Evolutionary conservation across 192 early-diverging fungal genomes (phyloP), one percentile per base, ranked within the genome.

Genomic region (Podila minutissima): DNA sequence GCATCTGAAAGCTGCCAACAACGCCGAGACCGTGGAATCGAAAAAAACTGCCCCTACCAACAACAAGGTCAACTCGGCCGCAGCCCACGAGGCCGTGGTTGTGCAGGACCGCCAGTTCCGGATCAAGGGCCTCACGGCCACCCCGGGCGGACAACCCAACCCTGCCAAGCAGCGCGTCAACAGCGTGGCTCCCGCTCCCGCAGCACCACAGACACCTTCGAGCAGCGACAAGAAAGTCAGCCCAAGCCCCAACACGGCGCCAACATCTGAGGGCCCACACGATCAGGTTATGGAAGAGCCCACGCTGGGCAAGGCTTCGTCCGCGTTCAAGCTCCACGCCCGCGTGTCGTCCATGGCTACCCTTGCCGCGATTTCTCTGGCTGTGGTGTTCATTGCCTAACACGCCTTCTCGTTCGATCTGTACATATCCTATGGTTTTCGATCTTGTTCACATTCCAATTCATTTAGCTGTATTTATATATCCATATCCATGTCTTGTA

Each of bases 41-140:
- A 37, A 6, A 15, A 17, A 3, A 8, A 17, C n/a, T 28, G n/a
- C 9, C 22, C n/a, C 66, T 20, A 8, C 66, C 48, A 67, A 67
- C 31, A 29, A 53, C 26, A 20, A 67, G 5, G 29, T 67, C 51
- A 67, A 58, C 32, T 35, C 31, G 3, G 33, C 55, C 15, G 51
- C 66, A 10, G 17, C 48, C 4, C 7, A 49, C 8, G 32, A 13
- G 32, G 9, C 8, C n/a, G 20, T 57, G 24, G 38, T 70, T 29
- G 33, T 65, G 1, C 75, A 77, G 58, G 75, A 77, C 67, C 68
- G 69, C 24, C 75, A 77, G 48, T 77, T 77, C 64, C 53, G 59
- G 2, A 77, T 77, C 64, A 71, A 66, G 26, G 69, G 64, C 15
- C 13, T 77, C 13, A 4, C 53, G 11, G 69, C 69, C 19, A 26